These are phyloP conservation scores for Verticillium nubilum DNA, from an alignment of 2,329 filamentous ascomycete species.

Conservation along the genomic window DNA sequence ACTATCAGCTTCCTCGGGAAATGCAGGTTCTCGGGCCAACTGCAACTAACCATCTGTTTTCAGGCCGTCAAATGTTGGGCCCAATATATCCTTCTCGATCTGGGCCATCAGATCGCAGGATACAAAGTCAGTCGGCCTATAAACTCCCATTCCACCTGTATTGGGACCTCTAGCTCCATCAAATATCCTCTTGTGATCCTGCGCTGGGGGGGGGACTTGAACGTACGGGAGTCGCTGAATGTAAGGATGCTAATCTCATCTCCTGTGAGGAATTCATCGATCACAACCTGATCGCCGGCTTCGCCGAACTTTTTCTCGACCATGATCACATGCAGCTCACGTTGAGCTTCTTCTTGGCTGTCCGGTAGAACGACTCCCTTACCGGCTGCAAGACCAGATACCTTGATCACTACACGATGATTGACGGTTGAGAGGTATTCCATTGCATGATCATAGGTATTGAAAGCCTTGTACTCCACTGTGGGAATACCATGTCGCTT, in stretches of 20 bases:
- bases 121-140: constrained; percentile 81
- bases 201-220: constrained; percentile 83
- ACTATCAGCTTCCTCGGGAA: neutral
- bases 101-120: constrained; percentile 69
- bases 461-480: constrained; percentile 85
- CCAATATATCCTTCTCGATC: constrained; percentile 77
- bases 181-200: constrained; percentile 93
- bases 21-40: neutral
- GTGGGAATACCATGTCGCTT: constrained; percentile 84
- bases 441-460: constrained; percentile 64
- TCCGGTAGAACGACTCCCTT: constrained; percentile 92
- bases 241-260: constrained; percentile 89
- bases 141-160: constrained; percentile 97
- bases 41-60: neutral
- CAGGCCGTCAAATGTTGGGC: constrained; percentile 74
- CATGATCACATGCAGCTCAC: constrained; percentile 86
- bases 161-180: constrained; percentile 90
- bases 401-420: constrained; percentile 87
- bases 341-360: constrained; percentile 75
- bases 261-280: constrained; percentile 88
- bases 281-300: constrained; percentile 86
- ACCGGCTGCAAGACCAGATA: constrained; percentile 82
- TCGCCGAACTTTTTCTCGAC: constrained; percentile 77
- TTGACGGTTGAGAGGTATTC: constrained; percentile 67
- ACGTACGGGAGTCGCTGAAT: constrained; percentile 84